Base-by-base conservation (phyloP, 208 protist genomes). In the Jaenimonas drosophilae region DNA sequence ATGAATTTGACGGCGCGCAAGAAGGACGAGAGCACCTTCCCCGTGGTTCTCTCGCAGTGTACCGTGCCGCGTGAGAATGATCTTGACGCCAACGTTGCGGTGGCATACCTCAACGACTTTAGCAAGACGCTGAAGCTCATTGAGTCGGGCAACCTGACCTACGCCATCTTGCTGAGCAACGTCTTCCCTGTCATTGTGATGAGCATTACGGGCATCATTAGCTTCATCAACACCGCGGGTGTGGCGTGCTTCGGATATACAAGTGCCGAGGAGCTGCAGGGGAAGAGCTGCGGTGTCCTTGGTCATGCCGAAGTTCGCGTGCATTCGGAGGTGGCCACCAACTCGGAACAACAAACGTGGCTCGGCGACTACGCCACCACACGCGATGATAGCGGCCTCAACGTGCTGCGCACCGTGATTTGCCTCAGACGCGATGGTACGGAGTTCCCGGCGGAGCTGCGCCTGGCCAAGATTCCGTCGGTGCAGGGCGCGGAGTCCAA, bases 221-320 rank as follows among this genome's bases (percentile, higher is more conserved):
- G 33, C 32, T 30, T 47, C 20, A 49, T 72, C 54, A 76, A 76
- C 59, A 36, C 44, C 31, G 51, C 28, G n/a, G 55, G 64, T 4
- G 59, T 44, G 14, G 53, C 49, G 38, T 46, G 7, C 29, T 67
- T 70, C 24, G 40, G 43, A 7, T 60, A 57, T 31, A 25, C n/a
- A n/a, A n/a, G 36, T 4, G 12, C 20, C 16, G 23, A 49, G 23
- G 63, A 65, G 23, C 16, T 49, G 34, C 12, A 67, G 7, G 63
- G 58, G 4, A 4, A 24, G 17, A 66, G 47, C 63, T 28, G 38
- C 42, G 48, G 39, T 48, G 38, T 7, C 14, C 48, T 38, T 7
- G 47, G 38, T 9, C n/a, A 6, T 25, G 21, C 6, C 12, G 14
- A 19, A 5, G 30, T 5, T 4, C 4, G 7, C 7, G 11, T 37